Base-by-base conservation (phyloP, 192 early-diverging fungal species). In the Thoreauomyces humboldtii region DNA sequence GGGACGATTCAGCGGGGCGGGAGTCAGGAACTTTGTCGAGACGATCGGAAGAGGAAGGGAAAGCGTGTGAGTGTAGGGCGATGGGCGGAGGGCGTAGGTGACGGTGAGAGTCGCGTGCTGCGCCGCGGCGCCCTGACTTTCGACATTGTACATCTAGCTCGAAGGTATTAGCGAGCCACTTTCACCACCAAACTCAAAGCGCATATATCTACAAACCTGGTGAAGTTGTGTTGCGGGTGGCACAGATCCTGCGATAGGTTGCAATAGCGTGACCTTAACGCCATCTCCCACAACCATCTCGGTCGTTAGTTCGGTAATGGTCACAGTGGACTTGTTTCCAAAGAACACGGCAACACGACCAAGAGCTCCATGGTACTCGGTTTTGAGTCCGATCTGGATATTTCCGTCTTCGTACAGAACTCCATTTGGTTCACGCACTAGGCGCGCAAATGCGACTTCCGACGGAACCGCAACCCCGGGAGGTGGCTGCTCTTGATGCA, bases 261-360 rank as follows among this genome's bases (percentile, higher is more conserved):
- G 78, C 14, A 76, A 61, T 50, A 90, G 80, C 5, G 87, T 81
- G 7, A 90, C 55, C 21, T 64, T 69, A 2, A 89, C 50, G 17
- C 73, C 77, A 19, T 78, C 76, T 15, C 80, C 71, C 17, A 73
- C 60, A 27, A 86, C 77, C 48, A 86, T 73, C 7, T 81, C 63
- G 2, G 87, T 84, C 9, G 72, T 63, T 6, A 91, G 74, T 29
- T 84, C 72, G 29, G 78, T 84, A 58, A 97, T 81, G 15, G 87
- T 77, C 7, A 75, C 76, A 2, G 84, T 80, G 0, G 91, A 84
- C 65, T 92, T 92, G 81, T 99, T 99, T 29, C 91, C 89, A 52
- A 91, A 82, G 61, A 93, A 99, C 25, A 99, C 63, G 48, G 91
- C 96, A 21, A 99, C 58, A 14, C 95, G 86, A 7, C 96, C 97